Percentiles rank a stretch among this genome's conserved stretches.
Evolutionary conservation across 352 stramenopile genomes (phyloP).

Genomic region (Phytophthora megakarya): DNA sequence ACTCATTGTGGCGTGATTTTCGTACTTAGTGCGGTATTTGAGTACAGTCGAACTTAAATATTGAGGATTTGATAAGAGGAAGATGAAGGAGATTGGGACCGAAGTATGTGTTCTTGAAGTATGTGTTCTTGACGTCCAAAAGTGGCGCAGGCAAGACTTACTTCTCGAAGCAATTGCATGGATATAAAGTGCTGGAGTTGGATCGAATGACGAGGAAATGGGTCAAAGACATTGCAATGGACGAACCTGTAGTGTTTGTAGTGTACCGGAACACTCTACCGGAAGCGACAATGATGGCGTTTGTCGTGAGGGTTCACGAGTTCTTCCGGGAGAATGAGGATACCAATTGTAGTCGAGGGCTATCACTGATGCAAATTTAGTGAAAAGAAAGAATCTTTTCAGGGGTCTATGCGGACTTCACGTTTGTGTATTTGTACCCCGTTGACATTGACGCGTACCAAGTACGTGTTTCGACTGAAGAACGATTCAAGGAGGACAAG

Average conservation of each 20-base stretch:
- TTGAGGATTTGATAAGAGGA: constrained; percentile 1
- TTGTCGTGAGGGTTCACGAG: constrained; percentile 8
- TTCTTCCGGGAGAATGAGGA: constrained; percentile 10
- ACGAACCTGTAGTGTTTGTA: background rate
- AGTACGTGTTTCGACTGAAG: constrained; percentile 17
- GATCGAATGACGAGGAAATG: constrained; percentile 7
- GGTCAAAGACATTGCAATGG: constrained; percentile 1
- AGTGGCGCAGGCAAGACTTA: constrained; percentile 21
- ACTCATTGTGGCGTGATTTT: constrained; percentile 2
- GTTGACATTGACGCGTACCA: constrained; percentile 9
- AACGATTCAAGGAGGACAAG: constrained; percentile 20
- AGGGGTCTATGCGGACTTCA: constrained; percentile 10
- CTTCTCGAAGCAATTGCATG: constrained; percentile 5
- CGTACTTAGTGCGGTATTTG: constrained; percentile 25
- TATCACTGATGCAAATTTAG: constrained; percentile 18
- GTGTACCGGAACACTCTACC: constrained; percentile 23
- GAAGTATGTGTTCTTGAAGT: constrained; percentile 17
- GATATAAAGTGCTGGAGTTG: constrained; percentile 19
- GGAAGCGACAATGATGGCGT: constrained; percentile 4
- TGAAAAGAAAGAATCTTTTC: constrained; percentile 18
- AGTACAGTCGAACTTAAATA: background rate
- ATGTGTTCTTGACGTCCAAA: constrained; percentile 15
- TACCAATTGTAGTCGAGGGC: constrained; percentile 14
- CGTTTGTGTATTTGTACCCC: constrained; percentile 22
- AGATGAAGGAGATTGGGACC: constrained; percentile 16